phyloP scores from a whole-genome alignment of 768 basidiomycete species.

The Sistotremastrum suecicum region DNA sequence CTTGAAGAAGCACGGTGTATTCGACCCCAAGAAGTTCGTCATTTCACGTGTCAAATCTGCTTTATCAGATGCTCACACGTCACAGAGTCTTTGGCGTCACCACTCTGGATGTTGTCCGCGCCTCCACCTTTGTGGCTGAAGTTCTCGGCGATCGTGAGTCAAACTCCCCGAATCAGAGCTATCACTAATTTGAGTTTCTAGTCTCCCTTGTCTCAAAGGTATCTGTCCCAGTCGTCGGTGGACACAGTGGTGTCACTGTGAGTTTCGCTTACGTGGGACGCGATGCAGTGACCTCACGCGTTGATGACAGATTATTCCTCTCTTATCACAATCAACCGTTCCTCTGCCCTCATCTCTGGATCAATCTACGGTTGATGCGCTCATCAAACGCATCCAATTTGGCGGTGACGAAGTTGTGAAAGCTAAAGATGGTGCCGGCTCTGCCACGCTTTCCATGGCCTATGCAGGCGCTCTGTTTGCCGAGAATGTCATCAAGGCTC shows the following conservation, averaged over 20 bases:
- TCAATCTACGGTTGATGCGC: slow-evolving; percentile 34
- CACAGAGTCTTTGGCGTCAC: slow-evolving; percentile 94
- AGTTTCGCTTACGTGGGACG: slow-evolving; percentile 9
- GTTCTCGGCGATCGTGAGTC: slow-evolving; percentile 38
- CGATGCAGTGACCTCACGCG: background rate
- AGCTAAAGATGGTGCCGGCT: slow-evolving; percentile 89
- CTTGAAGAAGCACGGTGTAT: slow-evolving; percentile 84
- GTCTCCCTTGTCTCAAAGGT: slow-evolving; percentile 43
- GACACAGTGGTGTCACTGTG: slow-evolving; percentile 87
- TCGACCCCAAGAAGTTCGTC: slow-evolving; percentile 76
- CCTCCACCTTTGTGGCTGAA: slow-evolving; percentile 91
- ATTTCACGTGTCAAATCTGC: background rate
- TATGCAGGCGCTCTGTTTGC: slow-evolving; percentile 90
- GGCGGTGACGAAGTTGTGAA: slow-evolving; percentile 98
- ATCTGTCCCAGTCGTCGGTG: slow-evolving; percentile 84
- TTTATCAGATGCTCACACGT: background rate
- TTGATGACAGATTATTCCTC: slow-evolving; percentile 61
- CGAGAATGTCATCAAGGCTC: slow-evolving; percentile 63
- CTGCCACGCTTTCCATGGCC: slow-evolving; percentile 95
- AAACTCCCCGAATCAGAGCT: background rate
- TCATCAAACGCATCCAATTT: slow-evolving; percentile 83
- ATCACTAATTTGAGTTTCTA: background rate
- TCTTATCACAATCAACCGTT: slow-evolving; percentile 82
- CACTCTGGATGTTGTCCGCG: slow-evolving; percentile 92
- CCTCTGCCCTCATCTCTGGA: slow-evolving; percentile 48